Base-by-base conservation (phyloP, 176 grass and related monocot species). In the Puccinellia tenuiflora region DNA sequence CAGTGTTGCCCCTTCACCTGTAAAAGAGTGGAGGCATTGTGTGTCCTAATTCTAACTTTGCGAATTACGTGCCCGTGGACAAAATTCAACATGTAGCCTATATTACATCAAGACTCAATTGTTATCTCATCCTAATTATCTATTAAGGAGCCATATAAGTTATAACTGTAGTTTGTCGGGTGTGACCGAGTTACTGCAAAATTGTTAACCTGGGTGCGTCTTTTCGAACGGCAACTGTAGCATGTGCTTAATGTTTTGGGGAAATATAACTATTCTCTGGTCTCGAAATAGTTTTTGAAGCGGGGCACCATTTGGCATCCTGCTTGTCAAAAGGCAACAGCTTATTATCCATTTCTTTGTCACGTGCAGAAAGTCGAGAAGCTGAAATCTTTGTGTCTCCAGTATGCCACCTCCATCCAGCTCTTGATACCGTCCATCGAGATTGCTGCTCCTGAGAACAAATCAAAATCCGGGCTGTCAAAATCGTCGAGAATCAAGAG, bases 301-400 rank as follows among this genome's bases (percentile, higher is more conserved):
- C 8, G 3, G 8, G 14, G 25, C 43, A 50, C 70, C 25, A 50
- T 50, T 48, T 73, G n/a, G 25, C 43, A 12, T 73, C 43, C 15
- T 33, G 71, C 71, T 52, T 6, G 15, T 48, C 7, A 4, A 31
- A 50, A 74, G 31, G 42, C 40, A 72, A 70, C 8, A 31, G 7
- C 68, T 87, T 71, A 40, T 79, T 75, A 46, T 63, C 21, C 51
- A 33, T 75, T 79, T 16, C 62, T 73, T 73, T 87, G 16, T 47
- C 26, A 60, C 56, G 46, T 79, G 84, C 89, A 99, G 88, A 99
- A 94, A 92, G 84, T 99, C 5, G 97, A 99, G 89, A 99, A 92
- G 86, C 76, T 94, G 85, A 99, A 96, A 79, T 80, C 86, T 67
- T 47, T 92, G 66, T 99, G 96, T 56, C 93, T 99, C 54, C 85